These are phyloP conservation scores for Fragaria nilgerrensis DNA, from an alignment of 306 rosid species.

Conservation along the genomic window DNA sequence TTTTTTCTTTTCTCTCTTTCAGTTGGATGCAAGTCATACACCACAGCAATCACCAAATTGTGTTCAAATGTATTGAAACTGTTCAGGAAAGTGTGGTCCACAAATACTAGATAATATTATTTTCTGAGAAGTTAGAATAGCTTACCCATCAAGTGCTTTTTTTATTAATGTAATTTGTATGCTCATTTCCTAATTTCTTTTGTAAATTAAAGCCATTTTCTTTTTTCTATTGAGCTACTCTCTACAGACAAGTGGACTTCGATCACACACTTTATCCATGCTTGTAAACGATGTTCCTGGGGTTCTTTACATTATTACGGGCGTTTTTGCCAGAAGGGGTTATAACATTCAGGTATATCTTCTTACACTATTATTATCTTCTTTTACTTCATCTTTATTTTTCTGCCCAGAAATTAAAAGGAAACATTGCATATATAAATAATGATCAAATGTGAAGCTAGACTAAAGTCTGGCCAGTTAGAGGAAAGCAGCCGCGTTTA, in stretches of 20 bases:
- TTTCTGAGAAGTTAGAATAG: background rate
- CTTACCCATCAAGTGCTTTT: background rate
- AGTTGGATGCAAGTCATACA: background rate
- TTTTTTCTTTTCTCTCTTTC: slow-evolving; percentile 6
- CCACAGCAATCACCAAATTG: background rate
- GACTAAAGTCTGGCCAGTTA: background rate
- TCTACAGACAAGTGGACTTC: slow-evolving; percentile 70
- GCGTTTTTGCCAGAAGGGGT: slow-evolving; percentile 85
- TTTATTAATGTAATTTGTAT: background rate
- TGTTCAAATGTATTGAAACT: background rate
- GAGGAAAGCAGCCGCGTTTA: background rate
- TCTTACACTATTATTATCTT: background rate
- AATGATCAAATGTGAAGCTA: background rate
- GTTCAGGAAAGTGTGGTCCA: background rate
- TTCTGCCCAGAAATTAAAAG: background rate
- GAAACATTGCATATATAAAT: background rate
- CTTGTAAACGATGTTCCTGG: slow-evolving; percentile 79
- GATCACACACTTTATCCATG: slow-evolving; percentile 79
- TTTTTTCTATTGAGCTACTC: slow-evolving; percentile 6
- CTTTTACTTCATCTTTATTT: background rate
- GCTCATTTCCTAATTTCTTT: background rate
- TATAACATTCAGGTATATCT: slow-evolving; percentile 78
- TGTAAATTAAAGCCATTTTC: background rate
- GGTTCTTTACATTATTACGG: slow-evolving; percentile 70
- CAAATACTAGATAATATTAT: background rate